These are phyloP conservation scores for Trichoderma hamatum DNA, from an alignment of 2,329 filamentous ascomycete genomes.

Conservation along the genomic window DNA sequence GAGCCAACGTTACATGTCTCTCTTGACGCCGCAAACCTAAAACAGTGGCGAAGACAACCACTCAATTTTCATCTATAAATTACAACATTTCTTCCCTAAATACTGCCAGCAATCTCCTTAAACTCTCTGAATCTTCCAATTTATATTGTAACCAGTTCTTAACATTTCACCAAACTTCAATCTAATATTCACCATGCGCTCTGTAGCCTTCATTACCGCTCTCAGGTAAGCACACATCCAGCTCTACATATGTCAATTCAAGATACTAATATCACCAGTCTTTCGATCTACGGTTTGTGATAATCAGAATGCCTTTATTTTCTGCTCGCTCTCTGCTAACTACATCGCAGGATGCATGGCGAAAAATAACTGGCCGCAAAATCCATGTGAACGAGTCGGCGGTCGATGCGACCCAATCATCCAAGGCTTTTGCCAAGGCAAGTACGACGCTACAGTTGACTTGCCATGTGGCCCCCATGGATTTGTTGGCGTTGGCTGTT, in stretches of 20 bases:
- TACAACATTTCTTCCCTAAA: no score
- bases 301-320: neutral
- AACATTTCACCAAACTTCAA: neutral
- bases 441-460: neutral
- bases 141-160: neutral
- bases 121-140: neutral
- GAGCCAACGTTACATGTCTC: neutral
- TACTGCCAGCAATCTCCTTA: no score
- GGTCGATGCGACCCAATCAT: neutral
- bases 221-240: neutral
- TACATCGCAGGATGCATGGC: neutral
- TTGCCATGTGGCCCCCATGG: neutral
- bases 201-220: neutral
- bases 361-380: neutral
- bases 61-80: neutral
- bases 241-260: neutral
- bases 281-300: neutral
- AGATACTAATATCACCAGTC: neutral
- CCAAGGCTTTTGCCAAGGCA: neutral
- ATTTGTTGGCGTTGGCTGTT: neutral
- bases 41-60: neutral
- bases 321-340: neutral
- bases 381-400: neutral
- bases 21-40: no score
- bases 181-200: neutral